Evolutionary conservation across 1,284 basidiomycete genomes (phyloP).

Genomic region (Paramarasmius palmivorus): DNA sequence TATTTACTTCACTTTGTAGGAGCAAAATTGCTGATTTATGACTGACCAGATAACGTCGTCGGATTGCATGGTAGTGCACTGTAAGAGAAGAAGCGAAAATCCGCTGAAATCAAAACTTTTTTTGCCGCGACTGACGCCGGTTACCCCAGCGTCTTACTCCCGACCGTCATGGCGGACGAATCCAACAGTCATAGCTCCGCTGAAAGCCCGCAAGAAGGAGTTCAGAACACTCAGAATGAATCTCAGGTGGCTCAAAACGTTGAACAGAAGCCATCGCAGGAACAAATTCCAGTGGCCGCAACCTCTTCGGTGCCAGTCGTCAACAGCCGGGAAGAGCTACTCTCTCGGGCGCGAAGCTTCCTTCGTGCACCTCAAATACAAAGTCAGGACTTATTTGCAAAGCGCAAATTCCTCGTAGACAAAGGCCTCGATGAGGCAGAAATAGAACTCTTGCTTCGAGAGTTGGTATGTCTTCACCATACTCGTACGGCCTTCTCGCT

Average conservation of each 20-base stretch:
- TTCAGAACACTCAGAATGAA: too few species aligned
- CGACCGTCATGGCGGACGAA: too few species aligned
- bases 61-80: conserved; percentile 67
- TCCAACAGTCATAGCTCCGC: too few species aligned
- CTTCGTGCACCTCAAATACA: conserved; percentile 64
- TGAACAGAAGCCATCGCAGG: neutral
- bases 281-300: neutral
- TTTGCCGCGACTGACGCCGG: neutral
- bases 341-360: conserved; percentile 63
- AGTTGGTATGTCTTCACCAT: conserved; percentile 44
- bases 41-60: conserved; percentile 97
- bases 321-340: conserved; percentile 39
- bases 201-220: too few species aligned
- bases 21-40: conserved; percentile 92
- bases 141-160: too few species aligned
- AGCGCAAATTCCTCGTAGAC: conserved; percentile 66
- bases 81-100: neutral
- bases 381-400: conserved; percentile 54
- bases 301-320: neutral
- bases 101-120: neutral
- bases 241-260: too few species aligned
- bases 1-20: conserved; percentile 95
- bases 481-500: conserved; percentile 6
- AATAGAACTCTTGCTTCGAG: conserved; percentile 58
- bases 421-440: conserved; percentile 68